Percentiles rank a stretch among this genome's conserved stretches.
phyloP scores from a whole-genome alignment of 1,139 yeast species.

The Pichia sp. region DNA sequence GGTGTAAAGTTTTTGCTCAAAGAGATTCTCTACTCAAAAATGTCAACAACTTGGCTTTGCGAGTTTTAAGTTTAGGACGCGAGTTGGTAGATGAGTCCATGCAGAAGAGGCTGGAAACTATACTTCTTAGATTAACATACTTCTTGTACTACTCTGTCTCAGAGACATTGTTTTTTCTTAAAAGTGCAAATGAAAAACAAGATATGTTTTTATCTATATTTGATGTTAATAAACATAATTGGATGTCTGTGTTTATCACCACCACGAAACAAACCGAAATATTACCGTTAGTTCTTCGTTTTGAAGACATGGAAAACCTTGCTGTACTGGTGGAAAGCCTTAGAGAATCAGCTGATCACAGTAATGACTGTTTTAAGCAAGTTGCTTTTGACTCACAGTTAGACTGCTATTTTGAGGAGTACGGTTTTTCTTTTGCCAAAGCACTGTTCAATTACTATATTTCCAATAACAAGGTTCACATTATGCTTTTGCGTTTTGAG shows the following conservation, averaged over 20 bases:
- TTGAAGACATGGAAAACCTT: conserved; percentile 57
- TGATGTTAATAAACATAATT: conserved; percentile 19
- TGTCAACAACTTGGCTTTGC: conserved; percentile 19
- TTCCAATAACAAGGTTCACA: conserved; percentile 44
- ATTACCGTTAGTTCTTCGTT: conserved; percentile 57
- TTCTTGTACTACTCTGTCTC: conserved; percentile 23
- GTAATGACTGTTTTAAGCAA: conserved; percentile 11
- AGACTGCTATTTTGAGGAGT: conserved; percentile 48
- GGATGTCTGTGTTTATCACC: conserved; percentile 24
- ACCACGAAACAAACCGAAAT: conserved; percentile 20
- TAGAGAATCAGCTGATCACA: conserved; percentile 27
- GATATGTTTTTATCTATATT: conserved; percentile 8
- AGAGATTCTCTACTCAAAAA: conserved; percentile 17
- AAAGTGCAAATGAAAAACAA: neutral
- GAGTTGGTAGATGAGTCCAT: neutral
- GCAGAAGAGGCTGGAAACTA: conserved; percentile 17
- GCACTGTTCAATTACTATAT: conserved; percentile 57
- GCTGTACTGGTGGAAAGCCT: conserved; percentile 52
- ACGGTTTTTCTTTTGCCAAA: conserved; percentile 64
- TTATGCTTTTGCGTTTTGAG: conserved; percentile 51
- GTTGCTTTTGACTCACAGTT: conserved; percentile 34
- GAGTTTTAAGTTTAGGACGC: conserved; percentile 2
- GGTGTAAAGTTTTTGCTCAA: conserved; percentile 20
- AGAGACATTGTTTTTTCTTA: conserved; percentile 12
- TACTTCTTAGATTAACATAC: conserved; percentile 18